Base-by-base conservation (phyloP, 495 filamentous ascomycete species). In the Lichina pygmaea region DNA sequence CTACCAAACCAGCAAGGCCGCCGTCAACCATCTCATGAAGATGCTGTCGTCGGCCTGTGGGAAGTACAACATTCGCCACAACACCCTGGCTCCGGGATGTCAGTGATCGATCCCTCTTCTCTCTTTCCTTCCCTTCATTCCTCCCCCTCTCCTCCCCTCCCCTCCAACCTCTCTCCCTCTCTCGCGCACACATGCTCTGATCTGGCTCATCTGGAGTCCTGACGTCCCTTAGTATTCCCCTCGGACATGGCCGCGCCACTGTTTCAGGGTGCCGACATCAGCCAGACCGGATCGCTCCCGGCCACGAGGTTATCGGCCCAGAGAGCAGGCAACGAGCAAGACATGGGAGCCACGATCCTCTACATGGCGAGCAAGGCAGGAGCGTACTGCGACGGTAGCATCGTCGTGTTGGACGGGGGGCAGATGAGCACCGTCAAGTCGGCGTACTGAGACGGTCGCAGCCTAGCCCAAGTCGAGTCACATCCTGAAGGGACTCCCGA, bases 1-100 rank as follows among this genome's bases (percentile, higher is more conserved):
- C 9, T 83, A 81, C 49, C 70, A 67, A 7, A 55, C 65, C 32
- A 73, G 67, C 51, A 83, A 83, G 60, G 70, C 72, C 9, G 72
- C 71, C 0, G 63, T 66, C 10, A 75, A 62, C 17, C 76, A 78
- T 51, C 54, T 79, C 43, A 70, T 74, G 32, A 81, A 80, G 63
- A 60, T 67, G 50, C 50, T 80, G 36, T 61, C 69, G 5, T 68
- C 64, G 0, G 52, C 51, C 15, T 56, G 77, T 32, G 63, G 62
- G 12, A 60, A 64, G 16, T 78, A 73, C 58, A 55, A 64, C 49
- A 78, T 83, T 44, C 60, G 73, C 0, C 58, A 67, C 8, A 81
- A 81, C 60, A 65, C 67, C n/a, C 64, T 81, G 30, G 70, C 71
- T 8, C 76, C 78, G 32, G 78, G 77, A 15, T 24, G 24, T 24